Conservation (phyloP, 2,329 filamentous ascomycete genomes). For the Aspergillus ochraceus region DNA sequence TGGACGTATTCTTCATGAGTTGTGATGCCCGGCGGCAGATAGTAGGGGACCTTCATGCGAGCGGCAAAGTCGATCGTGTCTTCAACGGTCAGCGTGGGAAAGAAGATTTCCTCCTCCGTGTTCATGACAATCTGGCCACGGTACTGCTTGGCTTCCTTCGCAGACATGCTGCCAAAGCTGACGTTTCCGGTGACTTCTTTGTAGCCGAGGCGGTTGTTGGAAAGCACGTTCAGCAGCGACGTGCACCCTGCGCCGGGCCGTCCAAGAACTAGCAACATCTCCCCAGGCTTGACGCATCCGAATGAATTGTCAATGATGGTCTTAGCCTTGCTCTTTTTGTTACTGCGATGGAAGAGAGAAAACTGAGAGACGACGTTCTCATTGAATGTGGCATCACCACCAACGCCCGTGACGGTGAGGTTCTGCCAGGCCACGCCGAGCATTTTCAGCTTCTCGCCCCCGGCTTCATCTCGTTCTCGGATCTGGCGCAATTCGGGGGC, state of each 20-base stretch:
- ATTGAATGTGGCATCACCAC: slow-evolving; percentile 1
- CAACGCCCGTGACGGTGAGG: slow-evolving; percentile 1
- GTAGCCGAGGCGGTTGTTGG: slow-evolving; percentile 62
- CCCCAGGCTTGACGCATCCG: slow-evolving; percentile 68
- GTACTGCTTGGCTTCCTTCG: slow-evolving; percentile 46
- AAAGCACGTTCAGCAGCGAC: slow-evolving; percentile 66
- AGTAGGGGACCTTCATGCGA: slow-evolving; percentile 5
- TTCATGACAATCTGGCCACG: slow-evolving; percentile 58
- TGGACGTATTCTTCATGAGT: slow-evolving; percentile 1
- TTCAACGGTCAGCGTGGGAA: slow-evolving; percentile 50
- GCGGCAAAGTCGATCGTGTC: slow-evolving; percentile 47
- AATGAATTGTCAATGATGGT: slow-evolving; percentile 63
- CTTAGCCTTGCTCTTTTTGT: slow-evolving; percentile 1
- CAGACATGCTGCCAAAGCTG: slow-evolving; percentile 49
- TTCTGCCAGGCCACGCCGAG: slow-evolving; percentile 2
- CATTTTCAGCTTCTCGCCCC: not conserved
- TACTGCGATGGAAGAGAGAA: not conserved
- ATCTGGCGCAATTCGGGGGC: not conserved
- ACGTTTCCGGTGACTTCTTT: slow-evolving; percentile 59
- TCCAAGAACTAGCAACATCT: slow-evolving; percentile 68
- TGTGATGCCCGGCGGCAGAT: not conserved
- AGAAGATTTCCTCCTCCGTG: slow-evolving; percentile 52
- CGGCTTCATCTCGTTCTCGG: too few relatives aligned
- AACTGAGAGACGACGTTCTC: slow-evolving; percentile 9
- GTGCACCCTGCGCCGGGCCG: slow-evolving; percentile 68